Evolutionary conservation across 768 basidiomycete genomes (phyloP), one percentile per base, ranked within the genome.

Genomic region (Tricholoma furcatifolium): DNA sequence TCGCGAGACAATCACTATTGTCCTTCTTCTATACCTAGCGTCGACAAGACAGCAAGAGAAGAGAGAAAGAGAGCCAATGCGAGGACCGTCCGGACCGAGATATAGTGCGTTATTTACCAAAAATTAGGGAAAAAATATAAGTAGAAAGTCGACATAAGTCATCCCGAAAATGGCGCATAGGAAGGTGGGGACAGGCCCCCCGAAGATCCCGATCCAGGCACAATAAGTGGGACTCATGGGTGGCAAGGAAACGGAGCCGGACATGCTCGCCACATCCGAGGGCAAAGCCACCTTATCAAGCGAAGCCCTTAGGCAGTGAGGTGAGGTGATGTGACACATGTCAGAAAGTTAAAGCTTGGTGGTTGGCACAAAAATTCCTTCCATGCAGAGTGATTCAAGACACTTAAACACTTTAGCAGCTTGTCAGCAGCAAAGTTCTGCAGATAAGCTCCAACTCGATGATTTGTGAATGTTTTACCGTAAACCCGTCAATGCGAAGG

Each of bases 141-240:
- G 7, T 51, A 45, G 51, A 39, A 44, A 51, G 50, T 24, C 47
- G 47, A 54, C 48, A 50, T 51, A 44, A 48, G 48, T 43, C 50
- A 47, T 44, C 49, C 53, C 62, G 53, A 61, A 61, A 59, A 59
- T 43, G 51, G 35, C 55, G 57, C 43, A 58, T 36, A 42, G 43
- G 20, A 50, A 54, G 30, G 35, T 39, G 46, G 41, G 51, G 40
- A 51, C 41, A 55, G 52, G 41, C 53, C 45, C 52, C n/a, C 56
- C 58, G 53, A 40, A 63, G 68, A 70, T 70, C 65, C 55, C 27
- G 70, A 73, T 73, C 66, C 66, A 73, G 70, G 72, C 62, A 71
- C 66, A 23, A 24, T 58, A 47, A 55, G 43, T 60, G 51, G 58
- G 49, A 54, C 27, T 27, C 27, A 38, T 24, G 56, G 61, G 47